These are phyloP conservation scores for Halophytophthora polymorphica DNA, from an alignment of 352 stramenopile species.

Conservation along the genomic window DNA sequence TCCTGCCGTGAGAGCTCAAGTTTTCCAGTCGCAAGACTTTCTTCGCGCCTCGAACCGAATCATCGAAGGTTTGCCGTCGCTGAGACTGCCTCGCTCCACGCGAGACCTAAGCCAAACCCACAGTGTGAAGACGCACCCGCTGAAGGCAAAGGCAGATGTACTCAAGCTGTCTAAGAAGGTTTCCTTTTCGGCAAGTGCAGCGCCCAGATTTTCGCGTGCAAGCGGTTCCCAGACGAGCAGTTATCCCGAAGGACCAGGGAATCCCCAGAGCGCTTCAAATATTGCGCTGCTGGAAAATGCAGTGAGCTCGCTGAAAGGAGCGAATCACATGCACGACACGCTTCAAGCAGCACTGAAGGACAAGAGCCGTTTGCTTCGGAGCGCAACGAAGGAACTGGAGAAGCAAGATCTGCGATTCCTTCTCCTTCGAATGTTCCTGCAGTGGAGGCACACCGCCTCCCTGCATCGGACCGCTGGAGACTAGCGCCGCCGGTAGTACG, in stretches of 20 bases:
- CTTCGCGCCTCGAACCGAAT: constrained; percentile 37
- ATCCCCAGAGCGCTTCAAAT: constrained; percentile 27
- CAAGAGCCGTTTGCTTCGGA: constrained; percentile 16
- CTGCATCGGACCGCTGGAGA: constrained; percentile 8
- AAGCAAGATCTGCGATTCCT: constrained; percentile 33
- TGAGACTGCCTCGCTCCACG: constrained; percentile 23
- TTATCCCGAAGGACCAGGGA: constrained; percentile 11
- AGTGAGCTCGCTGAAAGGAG: constrained; percentile 36
- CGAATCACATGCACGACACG: constrained; percentile 27
- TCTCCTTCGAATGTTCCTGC: constrained; percentile 36
- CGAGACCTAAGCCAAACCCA: constrained; percentile 14
- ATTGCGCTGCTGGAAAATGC: constrained; percentile 42
- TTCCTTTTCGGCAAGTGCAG: constrained; percentile 15
- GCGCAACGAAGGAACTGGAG: constrained; percentile 18
- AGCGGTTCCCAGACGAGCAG: constrained; percentile 4
- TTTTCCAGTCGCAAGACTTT: constrained; percentile 39
- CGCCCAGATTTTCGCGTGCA: constrained; percentile 7
- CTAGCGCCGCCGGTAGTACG: constrained; percentile 2
- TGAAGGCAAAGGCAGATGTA: background rate
- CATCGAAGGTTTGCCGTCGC: constrained; percentile 31
- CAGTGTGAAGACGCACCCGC: background rate
- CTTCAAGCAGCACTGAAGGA: constrained; percentile 31
- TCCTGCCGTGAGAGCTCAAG: constrained; percentile 28
- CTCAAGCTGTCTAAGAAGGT: constrained; percentile 4
- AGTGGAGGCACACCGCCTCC: constrained; percentile 33